Conservation (phyloP, 192 early-diverging fungal species). For the Dissophora ornata region DNA sequence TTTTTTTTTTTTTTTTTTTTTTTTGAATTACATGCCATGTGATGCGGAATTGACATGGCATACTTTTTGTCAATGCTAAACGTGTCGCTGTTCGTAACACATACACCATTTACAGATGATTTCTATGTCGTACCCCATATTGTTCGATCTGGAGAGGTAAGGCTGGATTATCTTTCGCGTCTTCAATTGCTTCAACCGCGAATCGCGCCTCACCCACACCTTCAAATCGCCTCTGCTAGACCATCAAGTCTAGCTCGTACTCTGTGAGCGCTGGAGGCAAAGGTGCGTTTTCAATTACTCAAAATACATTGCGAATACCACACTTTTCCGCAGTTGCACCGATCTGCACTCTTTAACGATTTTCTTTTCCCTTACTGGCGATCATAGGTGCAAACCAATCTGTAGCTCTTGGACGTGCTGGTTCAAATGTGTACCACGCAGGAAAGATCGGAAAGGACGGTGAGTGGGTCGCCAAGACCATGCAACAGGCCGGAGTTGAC, state of each 20-base stretch:
- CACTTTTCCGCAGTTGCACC: neutral
- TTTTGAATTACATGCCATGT: too few species aligned
- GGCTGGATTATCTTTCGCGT: slow-evolving; percentile 13
- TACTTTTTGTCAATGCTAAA: too few species aligned
- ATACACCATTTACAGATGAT: too few species aligned
- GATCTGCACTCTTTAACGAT: neutral
- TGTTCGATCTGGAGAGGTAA: slow-evolving; percentile 64
- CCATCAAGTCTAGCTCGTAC: slow-evolving; percentile 58
- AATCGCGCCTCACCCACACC: neutral
- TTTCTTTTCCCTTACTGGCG: neutral
- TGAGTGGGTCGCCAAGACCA: slow-evolving; percentile 74
- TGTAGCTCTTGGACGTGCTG: slow-evolving; percentile 83
- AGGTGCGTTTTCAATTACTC: slow-evolving; percentile 50
- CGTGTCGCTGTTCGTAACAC: too few species aligned
- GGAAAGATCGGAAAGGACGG: slow-evolving; percentile 90
- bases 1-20: too few species aligned
- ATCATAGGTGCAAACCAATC: slow-evolving; percentile 86
- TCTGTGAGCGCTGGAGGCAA: slow-evolving; percentile 76
- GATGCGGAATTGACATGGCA: too few species aligned
- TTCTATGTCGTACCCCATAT: slow-evolving; percentile 81
- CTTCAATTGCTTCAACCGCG: too few species aligned
- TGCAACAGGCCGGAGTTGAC: slow-evolving; percentile 75
- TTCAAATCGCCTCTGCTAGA: slow-evolving; percentile 10
- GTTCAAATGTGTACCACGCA: slow-evolving; percentile 73
- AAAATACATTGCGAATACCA: neutral